These are phyloP conservation scores for Penicillium sp. DNA, from an alignment of 2,329 filamentous ascomycete species.

Conservation along the genomic window DNA sequence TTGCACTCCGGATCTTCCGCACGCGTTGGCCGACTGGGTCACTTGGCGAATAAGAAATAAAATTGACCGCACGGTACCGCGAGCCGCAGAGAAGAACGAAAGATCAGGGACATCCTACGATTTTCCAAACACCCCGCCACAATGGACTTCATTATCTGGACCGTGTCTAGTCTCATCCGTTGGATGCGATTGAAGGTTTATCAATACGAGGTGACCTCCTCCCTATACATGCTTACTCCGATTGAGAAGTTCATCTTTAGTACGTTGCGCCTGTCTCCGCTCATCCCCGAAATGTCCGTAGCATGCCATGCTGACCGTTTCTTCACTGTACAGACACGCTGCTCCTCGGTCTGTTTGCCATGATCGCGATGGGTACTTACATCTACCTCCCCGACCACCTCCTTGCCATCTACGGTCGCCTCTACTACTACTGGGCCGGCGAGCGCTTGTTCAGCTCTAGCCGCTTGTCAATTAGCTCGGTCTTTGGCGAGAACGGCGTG, in stretches of 20 bases:
- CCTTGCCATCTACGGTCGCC: constrained; percentile 74
- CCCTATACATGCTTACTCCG: constrained; percentile 94
- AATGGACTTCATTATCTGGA: constrained; percentile 34
- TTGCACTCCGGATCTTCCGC: neutral
- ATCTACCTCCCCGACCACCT: constrained; percentile 95
- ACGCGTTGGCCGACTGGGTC: too few species aligned
- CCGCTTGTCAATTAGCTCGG: constrained; percentile 35
- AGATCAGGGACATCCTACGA: neutral
- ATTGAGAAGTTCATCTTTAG: constrained; percentile 97
- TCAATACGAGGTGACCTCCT: constrained; percentile 96
- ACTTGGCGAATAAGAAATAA: neutral
- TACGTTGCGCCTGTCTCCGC: constrained; percentile 50
- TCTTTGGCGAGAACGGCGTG: constrained; percentile 28
- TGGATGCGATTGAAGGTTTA: constrained; percentile 96
- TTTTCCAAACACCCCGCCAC: constrained; percentile 5
- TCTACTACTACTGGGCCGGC: constrained; percentile 93
- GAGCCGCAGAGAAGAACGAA: neutral
- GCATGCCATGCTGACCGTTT: neutral
- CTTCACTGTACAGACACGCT: constrained; percentile 67
- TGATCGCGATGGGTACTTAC: constrained; percentile 80
- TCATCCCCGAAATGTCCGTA: neutral
- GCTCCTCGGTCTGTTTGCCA: constrained; percentile 82
- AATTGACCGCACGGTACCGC: neutral
- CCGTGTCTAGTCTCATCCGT: constrained; percentile 61
- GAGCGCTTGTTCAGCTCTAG: constrained; percentile 52